phyloP scores from a whole-genome alignment of 2,329 filamentous ascomycete species.

The Fonsecaea multimorphosa region DNA sequence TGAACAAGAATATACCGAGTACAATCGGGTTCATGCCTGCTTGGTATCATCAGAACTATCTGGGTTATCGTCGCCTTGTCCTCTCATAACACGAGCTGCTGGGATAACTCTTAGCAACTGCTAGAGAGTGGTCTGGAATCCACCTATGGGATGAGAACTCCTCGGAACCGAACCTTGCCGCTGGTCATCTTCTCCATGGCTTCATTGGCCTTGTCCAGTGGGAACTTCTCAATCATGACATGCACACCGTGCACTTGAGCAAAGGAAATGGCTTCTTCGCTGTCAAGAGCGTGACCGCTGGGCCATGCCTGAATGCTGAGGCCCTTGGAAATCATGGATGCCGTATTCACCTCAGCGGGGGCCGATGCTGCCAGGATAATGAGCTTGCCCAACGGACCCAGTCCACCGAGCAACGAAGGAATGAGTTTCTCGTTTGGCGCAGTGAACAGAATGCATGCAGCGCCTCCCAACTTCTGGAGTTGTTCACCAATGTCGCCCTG shows the following conservation, averaged over 20 bases:
- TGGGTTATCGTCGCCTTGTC: neutral
- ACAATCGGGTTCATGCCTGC: neutral
- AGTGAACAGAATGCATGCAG: conserved; percentile 45
- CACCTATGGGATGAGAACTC: conserved; percentile 52
- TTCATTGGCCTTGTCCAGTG: conserved; percentile 57
- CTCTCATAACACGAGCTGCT: neutral
- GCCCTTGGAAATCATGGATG: conserved; percentile 53
- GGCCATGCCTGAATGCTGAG: conserved; percentile 60
- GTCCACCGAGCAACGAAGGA: conserved; percentile 45
- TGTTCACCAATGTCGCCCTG: conserved; percentile 45
- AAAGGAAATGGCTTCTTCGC: conserved; percentile 60
- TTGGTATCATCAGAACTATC: neutral
- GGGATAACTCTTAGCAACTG: neutral
- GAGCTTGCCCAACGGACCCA: conserved; percentile 46
- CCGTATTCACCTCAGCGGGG: conserved; percentile 40
- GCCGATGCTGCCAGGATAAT: conserved; percentile 45
- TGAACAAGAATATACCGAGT: neutral
- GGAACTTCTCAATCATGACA: conserved; percentile 61
- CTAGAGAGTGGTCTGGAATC: neutral
- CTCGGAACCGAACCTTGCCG: conserved; percentile 59
- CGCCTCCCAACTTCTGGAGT: conserved; percentile 47
- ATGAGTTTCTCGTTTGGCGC: conserved; percentile 47
- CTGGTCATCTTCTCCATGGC: conserved; percentile 58
- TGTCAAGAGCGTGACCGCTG: conserved; percentile 58
- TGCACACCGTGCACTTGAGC: conserved; percentile 56